Evolutionary conservation across 345 rosid genomes (phyloP), one percentile per base, ranked within the genome.

Genomic region (Eucalyptus virginea): DNA sequence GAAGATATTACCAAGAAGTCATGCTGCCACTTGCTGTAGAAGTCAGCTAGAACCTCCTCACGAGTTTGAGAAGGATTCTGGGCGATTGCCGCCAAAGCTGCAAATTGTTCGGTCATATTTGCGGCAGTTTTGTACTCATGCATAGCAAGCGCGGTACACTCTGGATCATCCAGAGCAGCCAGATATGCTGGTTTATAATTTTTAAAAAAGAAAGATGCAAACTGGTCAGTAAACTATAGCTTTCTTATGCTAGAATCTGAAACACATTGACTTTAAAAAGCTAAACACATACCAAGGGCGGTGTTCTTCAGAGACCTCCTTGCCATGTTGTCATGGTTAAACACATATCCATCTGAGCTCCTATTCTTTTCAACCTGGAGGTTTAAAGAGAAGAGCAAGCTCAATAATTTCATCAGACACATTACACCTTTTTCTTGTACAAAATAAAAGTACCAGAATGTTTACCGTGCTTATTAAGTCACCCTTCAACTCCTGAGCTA

Each of bases 101-200:
- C 96, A 93, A 96, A 94, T 88, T 96, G 99, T 5, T 97, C 99
- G 3, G 99, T 98, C 99, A 97, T 94, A 92, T 98, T 98, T 90
- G 97, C 94, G 60, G 99, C 99, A 86, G 91, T 88, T 91, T 94
- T 94, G 91, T 98, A 98, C 90, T 98, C 99, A 14, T 90, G 87
- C 90, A 97, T 86, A 3, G 94, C 97, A 90, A 97, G 97, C 88
- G 93, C 94, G 17, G 81, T 87, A 28, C 91, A 89, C 67, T 90
- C 95, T 54, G 95, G 94, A 67, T 96, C 97, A 58, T 95, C 98
- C 12, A 98, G 98, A 23, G 98, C 95, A 86, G 97, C 95, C 88
- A 98, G 98, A 92, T 97, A 98, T 87, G 94, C 99, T 97, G 47
- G 16, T 77, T 77, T 37, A 72, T 72, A 77, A 77, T 77, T 77